Conservation (phyloP, 2,329 filamentous ascomycete species). For the Fusarium zealandicum region DNA sequence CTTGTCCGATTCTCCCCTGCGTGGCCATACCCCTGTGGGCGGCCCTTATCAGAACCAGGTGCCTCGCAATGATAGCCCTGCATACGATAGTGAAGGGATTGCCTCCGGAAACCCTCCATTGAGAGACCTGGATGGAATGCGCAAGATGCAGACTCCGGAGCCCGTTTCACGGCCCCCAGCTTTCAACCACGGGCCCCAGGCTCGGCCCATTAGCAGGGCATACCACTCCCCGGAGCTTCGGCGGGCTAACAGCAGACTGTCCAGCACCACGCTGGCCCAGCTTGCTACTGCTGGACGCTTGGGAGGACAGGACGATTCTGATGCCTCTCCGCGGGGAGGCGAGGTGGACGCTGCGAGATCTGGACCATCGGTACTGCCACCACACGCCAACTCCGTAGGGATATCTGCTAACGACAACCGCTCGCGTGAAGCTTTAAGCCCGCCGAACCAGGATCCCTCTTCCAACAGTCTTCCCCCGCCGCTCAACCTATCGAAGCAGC, state of each 20-base stretch:
- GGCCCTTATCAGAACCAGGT: conserved; percentile 54
- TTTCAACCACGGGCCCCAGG: conserved; percentile 77
- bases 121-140: conserved; percentile 61
- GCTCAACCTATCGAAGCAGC: conserved; percentile 50
- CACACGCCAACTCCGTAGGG: conserved; percentile 58
- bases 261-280: conserved; percentile 80
- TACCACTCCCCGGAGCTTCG: conserved; percentile 80
- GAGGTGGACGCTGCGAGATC: conserved; percentile 45
- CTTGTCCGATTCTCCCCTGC: conserved; percentile 45
- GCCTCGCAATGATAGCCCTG: conserved; percentile 59
- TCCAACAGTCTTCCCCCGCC: conserved; percentile 51
- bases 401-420: conserved; percentile 62
- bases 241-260: conserved; percentile 83
- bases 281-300: conserved; percentile 73
- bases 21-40: conserved; percentile 48
- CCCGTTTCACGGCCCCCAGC: conserved; percentile 80
- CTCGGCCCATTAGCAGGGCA: conserved; percentile 71
- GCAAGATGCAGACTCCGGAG: conserved; percentile 69
- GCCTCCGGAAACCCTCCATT: conserved; percentile 49
- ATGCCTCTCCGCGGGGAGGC: conserved; percentile 41
- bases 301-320: conserved; percentile 49
- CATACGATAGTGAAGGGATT: conserved; percentile 64
- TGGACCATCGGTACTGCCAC: conserved; percentile 59
- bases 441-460: conserved; percentile 46
- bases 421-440: conserved; percentile 61